A percentile compares a stretch with the other conserved stretches of the same genome.
These are phyloP conservation scores for Megacollybia marginata DNA, from an alignment of 768 basidiomycete genomes.

Conservation along the genomic window DNA sequence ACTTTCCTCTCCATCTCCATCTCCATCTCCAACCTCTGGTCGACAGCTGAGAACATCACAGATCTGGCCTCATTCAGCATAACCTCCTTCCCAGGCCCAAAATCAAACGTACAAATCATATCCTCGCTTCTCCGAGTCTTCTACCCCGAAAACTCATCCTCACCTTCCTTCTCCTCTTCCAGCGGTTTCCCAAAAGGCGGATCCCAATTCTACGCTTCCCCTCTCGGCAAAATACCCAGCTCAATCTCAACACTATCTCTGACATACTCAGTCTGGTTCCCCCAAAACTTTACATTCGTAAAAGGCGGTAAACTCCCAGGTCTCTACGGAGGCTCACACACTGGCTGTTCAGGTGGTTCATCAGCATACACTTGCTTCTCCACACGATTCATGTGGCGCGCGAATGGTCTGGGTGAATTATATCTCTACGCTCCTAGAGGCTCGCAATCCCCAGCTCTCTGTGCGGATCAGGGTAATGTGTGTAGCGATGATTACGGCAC, in stretches of 20 bases:
- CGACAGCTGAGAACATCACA: slow-evolving; percentile 41
- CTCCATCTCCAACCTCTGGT: slow-evolving; percentile 32
- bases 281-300: slow-evolving; percentile 67
- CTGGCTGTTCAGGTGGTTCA: slow-evolving; percentile 75
- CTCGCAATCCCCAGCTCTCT: slow-evolving; percentile 54
- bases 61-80: slow-evolving; percentile 57
- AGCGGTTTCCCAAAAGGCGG: slow-evolving; percentile 63
- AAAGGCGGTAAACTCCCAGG: slow-evolving; percentile 83
- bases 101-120: slow-evolving; percentile 50
- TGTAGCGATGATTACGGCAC: slow-evolving; percentile 66
- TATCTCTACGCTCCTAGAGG: slow-evolving; percentile 76
- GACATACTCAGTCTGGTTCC: slow-evolving; percentile 74
- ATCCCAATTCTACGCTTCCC: slow-evolving; percentile 55
- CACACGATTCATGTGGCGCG: slow-evolving; percentile 80
- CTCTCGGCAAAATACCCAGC: no score
- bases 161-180: slow-evolving; percentile 61
- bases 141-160: slow-evolving; percentile 64
- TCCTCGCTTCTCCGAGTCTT: slow-evolving; percentile 50
- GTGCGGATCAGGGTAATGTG: slow-evolving; percentile 48
- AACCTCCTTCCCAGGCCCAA: slow-evolving; percentile 45
- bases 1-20: slow-evolving; percentile 3
- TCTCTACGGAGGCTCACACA: slow-evolving; percentile 66
- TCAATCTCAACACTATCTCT: slow-evolving; percentile 53
- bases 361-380: slow-evolving; percentile 73
- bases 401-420: slow-evolving; percentile 61